phyloP scores from a whole-genome alignment of 2,329 filamentous ascomycete species.

The Xylariomycetidae sp. region DNA sequence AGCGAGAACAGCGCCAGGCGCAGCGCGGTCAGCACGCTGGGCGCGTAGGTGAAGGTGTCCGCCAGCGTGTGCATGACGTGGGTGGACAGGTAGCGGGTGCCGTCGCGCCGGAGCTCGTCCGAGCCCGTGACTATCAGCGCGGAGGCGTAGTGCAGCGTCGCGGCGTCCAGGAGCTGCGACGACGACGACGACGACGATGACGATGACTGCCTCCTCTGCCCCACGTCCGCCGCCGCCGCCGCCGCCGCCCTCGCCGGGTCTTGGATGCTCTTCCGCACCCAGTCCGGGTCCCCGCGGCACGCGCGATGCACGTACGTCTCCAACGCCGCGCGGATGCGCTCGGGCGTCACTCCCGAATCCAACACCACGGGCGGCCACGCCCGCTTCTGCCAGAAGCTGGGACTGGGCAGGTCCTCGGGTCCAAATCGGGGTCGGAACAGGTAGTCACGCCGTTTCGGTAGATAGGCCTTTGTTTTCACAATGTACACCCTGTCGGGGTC shows the following conservation, averaged over 20 bases:
- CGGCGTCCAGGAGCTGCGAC: background rate
- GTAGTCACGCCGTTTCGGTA: too few relatives aligned
- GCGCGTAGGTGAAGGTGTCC: conserved; percentile 24
- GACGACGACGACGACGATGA: conserved; percentile 8
- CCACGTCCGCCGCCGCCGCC: conserved; percentile 17
- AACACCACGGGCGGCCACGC: too few relatives aligned
- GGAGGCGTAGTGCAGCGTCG: conserved; percentile 28
- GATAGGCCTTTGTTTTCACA: too few relatives aligned
- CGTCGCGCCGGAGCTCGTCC: background rate
- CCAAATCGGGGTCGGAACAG: too few relatives aligned
- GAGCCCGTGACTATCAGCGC: conserved; percentile 16
- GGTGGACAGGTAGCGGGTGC: conserved; percentile 15
- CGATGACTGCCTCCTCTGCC: conserved; percentile 6
- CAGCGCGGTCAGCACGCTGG: conserved; percentile 29
- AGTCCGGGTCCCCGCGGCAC: too few relatives aligned
- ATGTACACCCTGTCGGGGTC: too few relatives aligned
- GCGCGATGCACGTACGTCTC: too few relatives aligned
- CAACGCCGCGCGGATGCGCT: too few relatives aligned
- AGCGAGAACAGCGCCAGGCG: conserved; percentile 19
- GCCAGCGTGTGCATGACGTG: conserved; percentile 31
- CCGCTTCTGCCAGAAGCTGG: too few relatives aligned
- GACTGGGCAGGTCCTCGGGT: too few relatives aligned
- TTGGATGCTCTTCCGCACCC: too few relatives aligned
- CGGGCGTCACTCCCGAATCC: too few relatives aligned
- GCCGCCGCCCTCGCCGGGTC: background rate